Evolutionary conservation across 2,329 filamentous ascomycete genomes (phyloP).

Genomic region (Ploettnerulaceae sp.): DNA sequence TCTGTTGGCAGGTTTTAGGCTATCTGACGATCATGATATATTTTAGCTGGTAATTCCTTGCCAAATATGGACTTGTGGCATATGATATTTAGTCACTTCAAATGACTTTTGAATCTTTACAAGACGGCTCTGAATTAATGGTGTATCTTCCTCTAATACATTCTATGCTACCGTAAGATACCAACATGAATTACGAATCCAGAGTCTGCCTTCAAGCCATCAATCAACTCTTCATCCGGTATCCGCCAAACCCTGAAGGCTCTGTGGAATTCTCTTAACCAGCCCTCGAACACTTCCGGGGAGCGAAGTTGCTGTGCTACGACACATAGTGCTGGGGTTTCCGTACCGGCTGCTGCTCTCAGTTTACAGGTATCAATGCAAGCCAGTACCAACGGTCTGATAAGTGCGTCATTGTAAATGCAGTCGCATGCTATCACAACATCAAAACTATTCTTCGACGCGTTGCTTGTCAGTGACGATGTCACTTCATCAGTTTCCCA

Average conservation of each 20-base stretch:
- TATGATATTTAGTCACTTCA: no score
- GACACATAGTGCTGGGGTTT: constrained; percentile 62
- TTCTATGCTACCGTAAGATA: constrained; percentile 34
- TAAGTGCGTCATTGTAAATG: constrained; percentile 86
- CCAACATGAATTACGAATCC: constrained; percentile 84
- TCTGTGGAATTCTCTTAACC: constrained; percentile 64
- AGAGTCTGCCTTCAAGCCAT: constrained; percentile 53
- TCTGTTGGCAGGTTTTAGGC: no score
- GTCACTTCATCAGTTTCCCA: constrained; percentile 70
- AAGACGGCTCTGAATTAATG: no score
- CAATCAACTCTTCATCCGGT: constrained; percentile 55
- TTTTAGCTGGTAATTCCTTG: no score
- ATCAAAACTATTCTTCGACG: constrained; percentile 52
- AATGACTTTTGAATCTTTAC: no score
- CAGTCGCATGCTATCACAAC: constrained; percentile 83
- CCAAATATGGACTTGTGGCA: no score
- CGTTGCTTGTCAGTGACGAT: constrained; percentile 30
- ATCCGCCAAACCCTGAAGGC: constrained; percentile 74
- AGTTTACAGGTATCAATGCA: constrained; percentile 70
- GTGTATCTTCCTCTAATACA: background rate
- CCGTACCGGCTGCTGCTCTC: constrained; percentile 33
- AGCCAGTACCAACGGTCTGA: constrained; percentile 75
- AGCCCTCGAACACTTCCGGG: constrained; percentile 77
- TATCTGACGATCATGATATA: background rate
- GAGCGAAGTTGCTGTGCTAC: constrained; percentile 87